Base-by-base conservation (phyloP, 768 basidiomycete genomes). In the Termitomyces sp. region DNA sequence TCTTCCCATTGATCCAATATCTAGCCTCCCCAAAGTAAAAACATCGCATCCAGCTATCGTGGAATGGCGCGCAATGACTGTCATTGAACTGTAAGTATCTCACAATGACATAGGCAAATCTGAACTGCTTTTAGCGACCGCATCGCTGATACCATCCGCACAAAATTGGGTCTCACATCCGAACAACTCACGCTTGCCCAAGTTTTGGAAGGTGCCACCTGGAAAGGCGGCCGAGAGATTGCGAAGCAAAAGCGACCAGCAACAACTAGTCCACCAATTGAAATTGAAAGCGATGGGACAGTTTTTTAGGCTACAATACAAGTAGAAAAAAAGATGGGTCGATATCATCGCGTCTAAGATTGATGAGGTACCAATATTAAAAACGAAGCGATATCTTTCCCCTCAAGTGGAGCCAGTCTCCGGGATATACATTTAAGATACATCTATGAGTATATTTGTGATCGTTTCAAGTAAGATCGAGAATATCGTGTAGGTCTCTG, bases 51-150 rank as follows among this genome's bases (percentile, higher is more conserved):
- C 93, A 0, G 93, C 93, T 6, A 86, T 98, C 54, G 84, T 98
- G 37, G 96, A 99, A 71, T 96, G 95, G 94, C 77, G 96, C 53
- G 94, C 95, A 0, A 81, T 99, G 80, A 98, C 96, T 0, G 91
- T 99, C 37, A 88, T 97, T 53, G 83, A 87, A 66, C 77, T 99
- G 91, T 94, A 62, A 62, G 88, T 77, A 45, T 55, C 4, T 45
- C 35, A 48, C 5, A 45, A 12, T 32, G 45, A 5, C 21, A 38
- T 43, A 24, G 32, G 17, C 45, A 51, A 14, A 5, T 5, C 14
- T 35, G 0, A 55, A 21, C 24, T 37, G 17, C 40, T 24, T 53
- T 34, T 66, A 95, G 93, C 17, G 93, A 97, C 69, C 84, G 88
- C 55, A 82, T 93, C 53, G 88, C 88, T 0, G 72, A 80, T 34